These are phyloP conservation scores for Quercus gilva DNA, from an alignment of 306 rosid species.

Conservation along the genomic window DNA sequence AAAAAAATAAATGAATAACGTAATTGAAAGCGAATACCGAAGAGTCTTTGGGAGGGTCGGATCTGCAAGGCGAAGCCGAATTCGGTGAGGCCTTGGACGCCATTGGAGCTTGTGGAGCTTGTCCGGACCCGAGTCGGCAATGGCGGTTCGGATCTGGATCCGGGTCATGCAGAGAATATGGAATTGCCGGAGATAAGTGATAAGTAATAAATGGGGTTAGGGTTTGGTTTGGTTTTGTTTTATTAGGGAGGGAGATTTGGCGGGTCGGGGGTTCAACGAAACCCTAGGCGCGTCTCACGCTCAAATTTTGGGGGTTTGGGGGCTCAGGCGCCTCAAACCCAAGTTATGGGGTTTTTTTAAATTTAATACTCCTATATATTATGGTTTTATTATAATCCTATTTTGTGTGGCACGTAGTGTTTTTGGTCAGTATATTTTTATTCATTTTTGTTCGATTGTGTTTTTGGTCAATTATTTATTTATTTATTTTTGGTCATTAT, in stretches of 20 bases:
- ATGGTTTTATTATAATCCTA: background rate
- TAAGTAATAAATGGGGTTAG: background rate
- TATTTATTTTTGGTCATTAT: no score
- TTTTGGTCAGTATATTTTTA: no score
- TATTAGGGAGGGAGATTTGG: slow-evolving; percentile 37
- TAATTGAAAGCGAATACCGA: slow-evolving; percentile 38
- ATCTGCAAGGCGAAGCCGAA: slow-evolving; percentile 56
- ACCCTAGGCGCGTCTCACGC: slow-evolving; percentile 64
- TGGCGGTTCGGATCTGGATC: slow-evolving; percentile 52
- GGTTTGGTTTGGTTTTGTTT: background rate
- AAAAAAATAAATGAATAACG: background rate
- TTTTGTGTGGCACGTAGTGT: background rate
- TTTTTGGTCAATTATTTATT: no score
- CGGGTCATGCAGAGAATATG: slow-evolving; percentile 48
- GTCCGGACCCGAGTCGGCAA: slow-evolving; percentile 31
- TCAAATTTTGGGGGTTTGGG: slow-evolving; percentile 36
- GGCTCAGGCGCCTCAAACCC: slow-evolving; percentile 8
- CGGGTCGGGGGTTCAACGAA: slow-evolving; percentile 45
- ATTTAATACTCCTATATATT: background rate
- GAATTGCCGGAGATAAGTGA: slow-evolving; percentile 19
- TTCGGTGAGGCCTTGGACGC: slow-evolving; percentile 62
- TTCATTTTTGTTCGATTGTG: no score
- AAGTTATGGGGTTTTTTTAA: background rate
- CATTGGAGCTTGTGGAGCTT: slow-evolving; percentile 53
- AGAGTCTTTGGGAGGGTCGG: slow-evolving; percentile 40